Evolutionary conservation across 1,284 basidiomycete genomes (phyloP), one percentile per base, ranked within the genome.

Genomic region (Boletus semigastroideus): DNA sequence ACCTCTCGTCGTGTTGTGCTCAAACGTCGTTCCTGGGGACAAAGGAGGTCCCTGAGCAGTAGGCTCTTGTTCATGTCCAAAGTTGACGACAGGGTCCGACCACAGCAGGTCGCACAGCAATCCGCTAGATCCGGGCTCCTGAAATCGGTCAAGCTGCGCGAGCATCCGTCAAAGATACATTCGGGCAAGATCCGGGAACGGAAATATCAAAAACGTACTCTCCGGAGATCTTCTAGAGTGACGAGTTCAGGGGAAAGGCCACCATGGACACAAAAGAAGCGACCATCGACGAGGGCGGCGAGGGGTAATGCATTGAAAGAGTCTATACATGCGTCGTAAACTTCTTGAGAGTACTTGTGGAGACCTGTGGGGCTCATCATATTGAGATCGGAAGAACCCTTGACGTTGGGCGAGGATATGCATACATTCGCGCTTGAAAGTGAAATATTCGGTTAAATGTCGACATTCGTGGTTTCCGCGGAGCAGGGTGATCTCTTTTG

Each of bases 391-490:
- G 20, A 31, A 22, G n/a, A 54, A 46, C 13, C 8, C 55, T 36
- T 37, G 40, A 42, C 36, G 27, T 20, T 31, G n/a, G 25, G 52
- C 46, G 19, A 47, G 30, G 36, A 46, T 7, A 28, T 50, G 60
- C 60, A 38, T 58, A 90, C 92, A 94, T 79, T 95, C 94, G 50
- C 92, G 87, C 75, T 94, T 95, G 79, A 97, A 98, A 22, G 94
- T 97, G 69, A 98, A 97, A 73, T 96, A 97, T 72, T 96, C 94
- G 11, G 94, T 98, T 53, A 98, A 77, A 73, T 98, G 94, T 43
- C 89, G 85, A 67, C 96, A 99, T 78, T 99, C 96, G 74, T 99
- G 96, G 72, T 99, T 99, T 20, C 96, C 96, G 45, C 96, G 87
- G 20, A 99, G 80, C 49, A 99, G 82, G 68, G 90, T 87, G 47